Percentiles rank a stretch among this genome's conserved stretches.
Evolutionary conservation across 495 filamentous ascomycete species (phyloP).

Genomic region (Aspergillus conjunctus): DNA sequence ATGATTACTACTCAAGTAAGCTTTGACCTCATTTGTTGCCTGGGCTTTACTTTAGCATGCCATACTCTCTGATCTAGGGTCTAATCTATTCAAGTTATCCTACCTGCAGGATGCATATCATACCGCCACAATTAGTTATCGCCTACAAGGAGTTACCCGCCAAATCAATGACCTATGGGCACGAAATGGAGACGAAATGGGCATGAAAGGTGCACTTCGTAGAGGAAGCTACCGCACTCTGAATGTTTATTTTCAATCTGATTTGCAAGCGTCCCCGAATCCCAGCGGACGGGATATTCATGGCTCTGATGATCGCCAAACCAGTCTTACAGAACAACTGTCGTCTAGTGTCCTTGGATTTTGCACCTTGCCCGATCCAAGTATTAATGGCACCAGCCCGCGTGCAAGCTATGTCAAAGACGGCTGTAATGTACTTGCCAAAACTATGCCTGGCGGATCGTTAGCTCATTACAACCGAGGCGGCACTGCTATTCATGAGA

Average conservation of each 20-base stretch:
- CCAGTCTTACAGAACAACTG: constrained; percentile 21
- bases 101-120: constrained; percentile 48
- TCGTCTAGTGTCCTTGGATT: constrained; percentile 48
- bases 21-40: not conserved
- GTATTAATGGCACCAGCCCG: constrained; percentile 38
- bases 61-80: too few relatives aligned
- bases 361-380: constrained; percentile 50
- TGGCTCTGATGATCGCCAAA: constrained; percentile 11
- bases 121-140: constrained; percentile 52
- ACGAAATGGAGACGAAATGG: constrained; percentile 59
- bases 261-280: constrained; percentile 38
- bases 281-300: constrained; percentile 21
- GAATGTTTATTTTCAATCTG: constrained; percentile 57
- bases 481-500: constrained; percentile 57
- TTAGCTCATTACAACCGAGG: constrained; percentile 49
- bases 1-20: constrained; percentile 50
- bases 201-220: constrained; percentile 66
- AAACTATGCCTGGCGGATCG: constrained; percentile 51
- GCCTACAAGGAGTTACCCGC: constrained; percentile 67
- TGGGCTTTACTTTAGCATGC: not conserved
- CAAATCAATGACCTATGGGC: constrained; percentile 73
- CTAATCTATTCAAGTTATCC: constrained; percentile 35
- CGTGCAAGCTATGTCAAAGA: constrained; percentile 47
- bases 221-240: constrained; percentile 50
- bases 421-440: constrained; percentile 56